Evolutionary conservation across 345 rosid species (phyloP).

Genomic region (Mallotus nudiflorus): DNA sequence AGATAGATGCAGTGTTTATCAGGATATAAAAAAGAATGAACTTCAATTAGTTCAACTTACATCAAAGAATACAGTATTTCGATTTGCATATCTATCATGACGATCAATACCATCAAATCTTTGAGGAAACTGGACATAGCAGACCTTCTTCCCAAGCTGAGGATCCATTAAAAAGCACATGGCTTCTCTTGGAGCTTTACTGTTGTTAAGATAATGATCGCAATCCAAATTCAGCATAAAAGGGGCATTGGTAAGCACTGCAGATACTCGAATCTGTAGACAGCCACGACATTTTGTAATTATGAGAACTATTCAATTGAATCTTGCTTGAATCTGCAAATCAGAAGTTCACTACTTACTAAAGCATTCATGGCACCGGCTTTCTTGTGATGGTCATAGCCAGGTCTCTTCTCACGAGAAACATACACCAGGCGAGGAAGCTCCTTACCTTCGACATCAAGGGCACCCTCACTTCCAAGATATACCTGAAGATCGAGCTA

Average conservation of each 20-base stretch:
- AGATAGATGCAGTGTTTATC: not conserved
- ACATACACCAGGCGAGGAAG: slow-evolving; percentile 88
- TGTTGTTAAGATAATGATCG: slow-evolving; percentile 93
- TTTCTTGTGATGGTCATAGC: slow-evolving; percentile 94
- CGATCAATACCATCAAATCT: slow-evolving; percentile 96
- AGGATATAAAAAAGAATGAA: not conserved
- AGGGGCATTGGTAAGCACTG: slow-evolving; percentile 94
- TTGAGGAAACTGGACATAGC: slow-evolving; percentile 95
- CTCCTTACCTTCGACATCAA: slow-evolving; percentile 89
- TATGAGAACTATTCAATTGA: not conserved
- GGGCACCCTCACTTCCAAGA: slow-evolving; percentile 92
- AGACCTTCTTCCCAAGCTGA: slow-evolving; percentile 93
- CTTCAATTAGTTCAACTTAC: slow-evolving; percentile 38
- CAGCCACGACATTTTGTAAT: not conserved
- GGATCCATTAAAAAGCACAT: slow-evolving; percentile 99
- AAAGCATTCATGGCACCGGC: slow-evolving; percentile 99
- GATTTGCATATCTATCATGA: slow-evolving; percentile 90
- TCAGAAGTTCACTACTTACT: slow-evolving; percentile 37
- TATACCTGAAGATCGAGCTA: slow-evolving; percentile 57
- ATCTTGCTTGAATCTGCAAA: not conserved
- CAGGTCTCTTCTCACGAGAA: slow-evolving; percentile 96
- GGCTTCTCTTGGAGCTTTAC: slow-evolving; percentile 87
- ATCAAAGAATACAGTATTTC: slow-evolving; percentile 90
- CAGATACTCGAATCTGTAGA: slow-evolving; percentile 86
- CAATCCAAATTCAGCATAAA: slow-evolving; percentile 90